Evolutionary conservation across 2,329 filamentous ascomycete genomes (phyloP).

Genomic region (Leptographium procerum): DNA sequence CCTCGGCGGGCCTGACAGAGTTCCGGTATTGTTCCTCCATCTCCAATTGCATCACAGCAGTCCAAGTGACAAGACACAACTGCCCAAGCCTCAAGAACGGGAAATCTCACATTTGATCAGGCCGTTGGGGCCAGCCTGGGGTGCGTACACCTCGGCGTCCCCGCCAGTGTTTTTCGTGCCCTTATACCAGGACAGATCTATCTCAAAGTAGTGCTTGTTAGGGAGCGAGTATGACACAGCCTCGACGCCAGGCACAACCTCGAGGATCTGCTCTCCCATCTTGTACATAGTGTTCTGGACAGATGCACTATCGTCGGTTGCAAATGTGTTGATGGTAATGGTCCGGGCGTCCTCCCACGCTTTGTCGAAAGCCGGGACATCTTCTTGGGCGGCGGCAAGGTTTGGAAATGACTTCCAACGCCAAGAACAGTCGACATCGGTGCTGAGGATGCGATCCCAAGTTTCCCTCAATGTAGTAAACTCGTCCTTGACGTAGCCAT

Average conservation of each 20-base stretch:
- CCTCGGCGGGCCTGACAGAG: too few relatives aligned
- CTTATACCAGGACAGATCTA: conserved; percentile 96
- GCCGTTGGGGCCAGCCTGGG: conserved; percentile 86
- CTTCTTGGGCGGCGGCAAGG: conserved; percentile 54
- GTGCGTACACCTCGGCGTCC: conserved; percentile 90
- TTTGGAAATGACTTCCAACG: conserved; percentile 63
- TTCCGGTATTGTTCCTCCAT: background rate
- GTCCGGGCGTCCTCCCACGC: conserved; percentile 67
- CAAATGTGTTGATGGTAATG: conserved; percentile 87
- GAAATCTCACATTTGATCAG: conserved; percentile 89
- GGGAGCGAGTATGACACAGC: conserved; percentile 74
- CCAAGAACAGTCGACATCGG: conserved; percentile 82
- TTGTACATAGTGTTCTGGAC: conserved; percentile 99
- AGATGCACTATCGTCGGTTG: conserved; percentile 78
- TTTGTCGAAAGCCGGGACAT: conserved; percentile 58
- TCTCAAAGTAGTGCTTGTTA: conserved; percentile 98
- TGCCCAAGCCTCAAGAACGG: conserved; percentile 24
- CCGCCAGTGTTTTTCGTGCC: conserved; percentile 88
- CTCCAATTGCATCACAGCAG: background rate
- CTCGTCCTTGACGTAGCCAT: conserved; percentile 86
- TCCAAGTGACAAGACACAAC: background rate
- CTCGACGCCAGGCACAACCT: conserved; percentile 57
- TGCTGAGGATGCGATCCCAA: conserved; percentile 91
- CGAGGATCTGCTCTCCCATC: conserved; percentile 84
- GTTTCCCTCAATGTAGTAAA: conserved; percentile 84